phyloP scores from a whole-genome alignment of 2,329 filamentous ascomycete species.

The Hymenoscyphus occultus region DNA sequence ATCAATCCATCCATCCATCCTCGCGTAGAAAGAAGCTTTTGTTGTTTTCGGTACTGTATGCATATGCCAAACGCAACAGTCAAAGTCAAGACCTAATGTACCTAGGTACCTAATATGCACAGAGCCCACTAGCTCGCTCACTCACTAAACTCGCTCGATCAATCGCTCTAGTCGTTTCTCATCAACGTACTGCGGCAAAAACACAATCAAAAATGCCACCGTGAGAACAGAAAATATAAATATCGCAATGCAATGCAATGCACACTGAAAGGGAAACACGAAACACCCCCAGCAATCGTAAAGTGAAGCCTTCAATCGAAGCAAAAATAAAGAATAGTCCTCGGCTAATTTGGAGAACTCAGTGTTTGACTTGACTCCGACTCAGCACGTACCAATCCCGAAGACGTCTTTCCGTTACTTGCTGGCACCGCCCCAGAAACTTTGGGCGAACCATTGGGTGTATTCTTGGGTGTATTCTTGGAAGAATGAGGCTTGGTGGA shows the following conservation, averaged over 20 bases:
- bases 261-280: neutral
- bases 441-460: constrained; percentile 16
- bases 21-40: no score
- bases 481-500: constrained; percentile 11
- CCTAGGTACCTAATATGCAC: neutral
- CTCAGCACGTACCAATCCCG: constrained; percentile 17
- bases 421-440: constrained; percentile 1
- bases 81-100: neutral
- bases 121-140: neutral
- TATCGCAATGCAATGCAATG: neutral
- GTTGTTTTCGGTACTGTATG: neutral
- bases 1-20: no score
- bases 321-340: no score
- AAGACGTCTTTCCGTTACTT: constrained; percentile 10
- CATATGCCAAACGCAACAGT: no score
- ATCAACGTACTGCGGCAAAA: neutral
- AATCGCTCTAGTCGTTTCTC: neutral
- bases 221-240: neutral
- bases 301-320: no score
- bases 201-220: neutral
- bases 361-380: constrained; percentile 28
- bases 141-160: neutral
- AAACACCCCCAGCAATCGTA: neutral
- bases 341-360: constrained; percentile 22
- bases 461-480: constrained; percentile 6